Conservation (phyloP, 306 rosid genomes). For the Malus sylvestris region DNA sequence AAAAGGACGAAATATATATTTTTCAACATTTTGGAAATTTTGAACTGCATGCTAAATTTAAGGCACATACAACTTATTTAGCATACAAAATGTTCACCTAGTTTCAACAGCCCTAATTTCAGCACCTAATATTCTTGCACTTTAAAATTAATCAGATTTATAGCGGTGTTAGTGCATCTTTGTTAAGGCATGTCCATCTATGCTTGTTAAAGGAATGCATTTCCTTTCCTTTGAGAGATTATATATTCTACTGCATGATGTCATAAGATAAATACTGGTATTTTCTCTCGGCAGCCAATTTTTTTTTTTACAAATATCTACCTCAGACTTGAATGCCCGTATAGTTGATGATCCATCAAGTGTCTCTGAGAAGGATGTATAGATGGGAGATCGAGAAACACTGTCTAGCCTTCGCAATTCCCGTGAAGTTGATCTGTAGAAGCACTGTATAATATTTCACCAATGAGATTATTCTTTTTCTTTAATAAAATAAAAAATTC, state of each 20-base stretch:
- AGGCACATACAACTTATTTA: not conserved
- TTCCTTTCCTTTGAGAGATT: not conserved
- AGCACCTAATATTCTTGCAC: too few relatives aligned
- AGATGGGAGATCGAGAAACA: constrained; percentile 96
- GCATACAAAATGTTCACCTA: too few relatives aligned
- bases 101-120: too few relatives aligned
- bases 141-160: too few relatives aligned
- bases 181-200: not conserved
- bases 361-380: constrained; percentile 86
- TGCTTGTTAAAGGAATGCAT: not conserved
- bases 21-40: too few relatives aligned
- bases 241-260: not conserved
- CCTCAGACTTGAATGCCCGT: constrained; percentile 87
- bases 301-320: constrained; percentile 10
- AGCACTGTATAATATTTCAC: constrained; percentile 45
- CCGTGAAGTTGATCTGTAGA: constrained; percentile 94
- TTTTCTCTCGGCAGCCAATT: not conserved
- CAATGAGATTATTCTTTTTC: not conserved
- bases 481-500: not conserved
- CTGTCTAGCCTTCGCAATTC: constrained; percentile 88
- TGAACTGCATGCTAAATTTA: too few relatives aligned
- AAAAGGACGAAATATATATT: too few relatives aligned
- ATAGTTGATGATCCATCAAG: constrained; percentile 87
- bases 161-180: not conserved
- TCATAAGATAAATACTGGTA: not conserved